Evolutionary conservation across 257 asterid species (phyloP).

Genomic region (Gentiana macrophylla): DNA sequence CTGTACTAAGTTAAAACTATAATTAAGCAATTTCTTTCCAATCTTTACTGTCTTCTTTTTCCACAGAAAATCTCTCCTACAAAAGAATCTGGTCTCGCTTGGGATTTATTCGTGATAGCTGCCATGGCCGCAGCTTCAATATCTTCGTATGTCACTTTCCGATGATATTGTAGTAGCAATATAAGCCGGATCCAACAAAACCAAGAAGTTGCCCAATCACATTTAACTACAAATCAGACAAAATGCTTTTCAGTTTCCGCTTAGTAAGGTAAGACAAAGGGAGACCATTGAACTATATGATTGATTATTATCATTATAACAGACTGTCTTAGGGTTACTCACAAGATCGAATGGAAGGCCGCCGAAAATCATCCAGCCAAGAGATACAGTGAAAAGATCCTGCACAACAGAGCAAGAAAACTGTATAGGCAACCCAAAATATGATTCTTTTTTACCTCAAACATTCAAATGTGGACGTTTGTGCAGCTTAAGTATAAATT

Average conservation of each 20-base stretch:
- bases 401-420: constrained; percentile 11
- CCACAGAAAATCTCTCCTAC: not conserved
- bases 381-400: constrained; percentile 79
- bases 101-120: not conserved
- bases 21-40: no score
- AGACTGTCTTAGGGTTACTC: constrained; percentile 20
- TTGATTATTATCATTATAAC: not conserved
- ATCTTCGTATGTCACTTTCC: constrained; percentile 38
- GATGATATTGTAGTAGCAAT: constrained; percentile 59
- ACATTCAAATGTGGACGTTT: not conserved
- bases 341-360: constrained; percentile 89
- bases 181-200: constrained; percentile 68
- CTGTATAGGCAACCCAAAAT: not conserved
- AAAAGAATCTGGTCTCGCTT: not conserved
- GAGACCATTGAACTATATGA: not conserved
- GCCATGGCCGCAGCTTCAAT: not conserved
- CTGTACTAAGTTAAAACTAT: not conserved
- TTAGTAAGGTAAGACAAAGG: not conserved
- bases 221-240: constrained; percentile 49
- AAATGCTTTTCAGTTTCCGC: not conserved
- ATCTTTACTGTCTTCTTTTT: no score
- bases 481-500: not conserved
- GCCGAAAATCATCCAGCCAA: constrained; percentile 86
- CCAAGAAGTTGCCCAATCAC: constrained; percentile 71
- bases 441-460: not conserved